These are phyloP conservation scores for Phialocephala subalpina DNA, from an alignment of 2,329 filamentous ascomycete genomes.

Conservation along the genomic window DNA sequence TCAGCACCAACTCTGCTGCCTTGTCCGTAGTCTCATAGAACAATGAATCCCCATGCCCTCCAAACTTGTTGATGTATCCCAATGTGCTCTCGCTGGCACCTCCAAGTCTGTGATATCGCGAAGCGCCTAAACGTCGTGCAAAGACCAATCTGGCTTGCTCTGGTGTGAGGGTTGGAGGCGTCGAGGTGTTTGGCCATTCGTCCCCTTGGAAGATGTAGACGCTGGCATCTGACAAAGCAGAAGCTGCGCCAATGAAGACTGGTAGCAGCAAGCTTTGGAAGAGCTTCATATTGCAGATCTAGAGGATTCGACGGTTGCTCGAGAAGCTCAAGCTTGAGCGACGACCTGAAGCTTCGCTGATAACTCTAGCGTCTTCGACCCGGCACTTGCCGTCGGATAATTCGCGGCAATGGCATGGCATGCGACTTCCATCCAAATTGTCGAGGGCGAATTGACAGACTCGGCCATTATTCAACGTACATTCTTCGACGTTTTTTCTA, in stretches of 20 bases:
- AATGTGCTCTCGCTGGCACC: constrained; percentile 51
- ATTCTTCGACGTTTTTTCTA: background rate
- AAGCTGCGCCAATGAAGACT: constrained; percentile 46
- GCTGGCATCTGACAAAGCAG: constrained; percentile 51
- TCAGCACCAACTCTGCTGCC: constrained; percentile 62
- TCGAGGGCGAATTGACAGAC: background rate
- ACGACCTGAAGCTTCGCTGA: constrained; percentile 30
- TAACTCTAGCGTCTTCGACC: constrained; percentile 10
- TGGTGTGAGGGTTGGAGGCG: constrained; percentile 57
- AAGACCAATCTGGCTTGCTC: constrained; percentile 61
- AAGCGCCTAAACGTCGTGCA: constrained; percentile 61
- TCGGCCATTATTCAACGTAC: background rate
- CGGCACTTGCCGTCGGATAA: constrained; percentile 1
- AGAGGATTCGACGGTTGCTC: constrained; percentile 27
- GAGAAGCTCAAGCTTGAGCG: constrained; percentile 31
- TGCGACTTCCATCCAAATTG: constrained; percentile 18
- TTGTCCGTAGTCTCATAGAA: constrained; percentile 51
- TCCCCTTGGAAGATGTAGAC: constrained; percentile 57
- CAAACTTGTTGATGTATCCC: constrained; percentile 66
- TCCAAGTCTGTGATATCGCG: constrained; percentile 55
- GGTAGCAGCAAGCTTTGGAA: constrained; percentile 48
- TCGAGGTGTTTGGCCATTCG: constrained; percentile 47
- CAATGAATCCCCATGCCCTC: constrained; percentile 58
- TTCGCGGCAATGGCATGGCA: background rate
- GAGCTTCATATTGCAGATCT: constrained; percentile 49